Conservation (phyloP, 441 rosid species). For the Adansonia rubrostipa region DNA sequence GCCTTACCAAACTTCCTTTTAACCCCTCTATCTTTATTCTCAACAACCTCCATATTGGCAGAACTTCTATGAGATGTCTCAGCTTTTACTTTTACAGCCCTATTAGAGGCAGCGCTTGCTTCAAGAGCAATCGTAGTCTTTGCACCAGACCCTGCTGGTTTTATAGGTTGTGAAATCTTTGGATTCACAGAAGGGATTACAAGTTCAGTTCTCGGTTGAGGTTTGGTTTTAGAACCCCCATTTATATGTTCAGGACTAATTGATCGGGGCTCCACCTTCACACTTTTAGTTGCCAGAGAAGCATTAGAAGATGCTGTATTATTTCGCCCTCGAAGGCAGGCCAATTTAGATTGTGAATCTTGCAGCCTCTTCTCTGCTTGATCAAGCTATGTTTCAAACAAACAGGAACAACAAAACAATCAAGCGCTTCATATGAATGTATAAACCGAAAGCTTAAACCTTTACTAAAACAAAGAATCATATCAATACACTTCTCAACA, state of each 20-base stretch:
- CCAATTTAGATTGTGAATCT: conserved; percentile 61
- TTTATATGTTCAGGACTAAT: conserved; percentile 36
- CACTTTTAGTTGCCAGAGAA: conserved; percentile 31
- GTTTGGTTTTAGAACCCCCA: conserved; percentile 36
- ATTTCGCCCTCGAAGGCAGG: conserved; percentile 50
- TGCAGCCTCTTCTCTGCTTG: conserved; percentile 65
- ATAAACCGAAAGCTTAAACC: background rate
- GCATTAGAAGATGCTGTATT: conserved; percentile 36
- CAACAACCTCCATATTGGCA: conserved; percentile 39
- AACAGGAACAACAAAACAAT: conserved; percentile 3
- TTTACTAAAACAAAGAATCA: background rate
- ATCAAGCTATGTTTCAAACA: conserved; percentile 55
- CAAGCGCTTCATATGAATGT: background rate
- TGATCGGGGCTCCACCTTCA: conserved; percentile 46
- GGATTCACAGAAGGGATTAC: conserved; percentile 53
- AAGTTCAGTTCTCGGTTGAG: conserved; percentile 53
- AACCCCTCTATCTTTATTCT: conserved; percentile 50
- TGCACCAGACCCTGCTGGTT: conserved; percentile 29
- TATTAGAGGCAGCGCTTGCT: conserved; percentile 35
- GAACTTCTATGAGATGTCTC: conserved; percentile 48
- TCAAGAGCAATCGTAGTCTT: conserved; percentile 36
- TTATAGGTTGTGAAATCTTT: conserved; percentile 38
- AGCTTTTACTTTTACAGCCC: conserved; percentile 38
- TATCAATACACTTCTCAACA: background rate
- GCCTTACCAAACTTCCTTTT: conserved; percentile 74